Evolutionary conservation across 495 filamentous ascomycete genomes (phyloP), one percentile per base, ranked within the genome.

Genomic region (Cercophora scortea): DNA sequence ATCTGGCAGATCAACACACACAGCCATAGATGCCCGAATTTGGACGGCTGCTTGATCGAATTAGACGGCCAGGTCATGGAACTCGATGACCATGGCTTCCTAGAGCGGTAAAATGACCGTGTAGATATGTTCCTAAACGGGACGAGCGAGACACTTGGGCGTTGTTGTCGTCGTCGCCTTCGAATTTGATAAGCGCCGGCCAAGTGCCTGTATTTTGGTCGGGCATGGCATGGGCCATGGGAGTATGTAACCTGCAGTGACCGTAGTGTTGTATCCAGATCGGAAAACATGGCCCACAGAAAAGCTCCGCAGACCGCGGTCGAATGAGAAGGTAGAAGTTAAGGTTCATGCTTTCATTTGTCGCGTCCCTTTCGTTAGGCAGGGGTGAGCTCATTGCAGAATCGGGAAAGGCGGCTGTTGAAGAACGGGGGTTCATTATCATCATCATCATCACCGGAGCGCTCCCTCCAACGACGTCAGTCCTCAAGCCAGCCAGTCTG

Each of bases 271-370:
- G 25, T 25, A 25, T 25, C 25, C 2, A 25, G 25, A 25, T 25
- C 25, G 25, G 25, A 25, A 25, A 25, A 25, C 25, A 25, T 25
- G 25, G 25, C 2, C 25, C 5, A 25, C 25, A 25, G 25, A 25
- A 25, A 25, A 25, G 25, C 25, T 25, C 25, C 25, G 25, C 25
- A 25, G 25, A 25, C 2, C 2, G 25, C 2, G 25, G 25, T 25
- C 61, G 56, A 64, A 64, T 64, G 32, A 42, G 39, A 59, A 42
- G 17, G 18, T 46, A 51, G 54, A 59, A 50, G 51, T 40, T 16
- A 32, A 32, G 13, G 16, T 54, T 8, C 15, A 16, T 8, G 9
- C 39, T 50, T 33, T 57, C 45, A 59, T 59, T 64, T 58, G 61
- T 40, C 46, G 47, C 9, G 8, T 15, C 18, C n/a, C 36, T 16